Evolutionary conservation across 1,139 yeast species (phyloP).

Genomic region (Pichia sp.): DNA sequence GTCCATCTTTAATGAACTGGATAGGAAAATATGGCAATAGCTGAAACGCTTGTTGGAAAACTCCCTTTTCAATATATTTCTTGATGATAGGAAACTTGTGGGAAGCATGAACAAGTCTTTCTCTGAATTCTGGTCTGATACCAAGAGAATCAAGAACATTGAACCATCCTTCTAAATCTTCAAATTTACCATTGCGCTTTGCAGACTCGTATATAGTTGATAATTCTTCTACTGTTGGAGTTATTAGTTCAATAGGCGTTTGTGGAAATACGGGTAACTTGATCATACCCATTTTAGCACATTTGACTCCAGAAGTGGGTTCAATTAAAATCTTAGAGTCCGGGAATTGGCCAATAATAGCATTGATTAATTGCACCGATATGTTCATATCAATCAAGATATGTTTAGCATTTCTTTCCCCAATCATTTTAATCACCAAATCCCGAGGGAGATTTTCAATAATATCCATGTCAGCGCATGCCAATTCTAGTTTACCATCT

Average conservation of each 20-base stretch:
- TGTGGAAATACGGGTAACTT: slow-evolving; percentile 29
- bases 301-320: slow-evolving; percentile 68
- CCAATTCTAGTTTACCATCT: slow-evolving; percentile 58
- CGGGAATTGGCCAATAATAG: slow-evolving; percentile 28
- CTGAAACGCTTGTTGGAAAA: slow-evolving; percentile 61
- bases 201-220: slow-evolving; percentile 45
- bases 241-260: slow-evolving; percentile 35
- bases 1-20: slow-evolving; percentile 59
- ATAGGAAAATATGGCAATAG: slow-evolving; percentile 67
- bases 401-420: slow-evolving; percentile 30
- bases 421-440: slow-evolving; percentile 33
- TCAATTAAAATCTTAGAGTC: slow-evolving; percentile 40
- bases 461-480: slow-evolving; percentile 80
- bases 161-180: slow-evolving; percentile 64
- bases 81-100: slow-evolving; percentile 21
- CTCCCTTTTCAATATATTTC: slow-evolving; percentile 37
- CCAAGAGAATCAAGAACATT: slow-evolving; percentile 59
- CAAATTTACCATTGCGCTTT: slow-evolving; percentile 37
- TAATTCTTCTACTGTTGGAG: slow-evolving; percentile 67
- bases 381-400: slow-evolving; percentile 68
- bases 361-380: slow-evolving; percentile 33
- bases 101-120: slow-evolving; percentile 29
- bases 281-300: slow-evolving; percentile 31
- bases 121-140: slow-evolving; percentile 39
- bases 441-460: slow-evolving; percentile 42